Base-by-base conservation (phyloP, 768 basidiomycete genomes). In the Calocybe cyanea region DNA sequence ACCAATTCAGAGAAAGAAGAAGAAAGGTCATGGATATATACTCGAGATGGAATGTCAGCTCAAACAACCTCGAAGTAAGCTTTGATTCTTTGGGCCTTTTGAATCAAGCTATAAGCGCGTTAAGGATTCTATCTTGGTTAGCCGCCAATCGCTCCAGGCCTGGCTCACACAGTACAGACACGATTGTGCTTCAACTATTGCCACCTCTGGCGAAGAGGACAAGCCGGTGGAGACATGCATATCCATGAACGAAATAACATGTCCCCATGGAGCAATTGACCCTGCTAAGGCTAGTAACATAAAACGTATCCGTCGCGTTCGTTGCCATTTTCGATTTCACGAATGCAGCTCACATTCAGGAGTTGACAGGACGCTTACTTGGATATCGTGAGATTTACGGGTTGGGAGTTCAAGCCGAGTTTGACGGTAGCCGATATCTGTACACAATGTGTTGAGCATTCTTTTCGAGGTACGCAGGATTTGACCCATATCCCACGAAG, bases 241-340 rank as follows among this genome's bases (percentile, higher is more conserved):
- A 32, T 52, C 65, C n/a, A 53, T 66, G 34, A 56, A 65, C 7
- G 76, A 78, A 24, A 75, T 90, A 18, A 44, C 78, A 7, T 93
- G 90, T 51, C 53, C 53, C 15, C 90, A 93, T 59, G 74, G 73
- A 3, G 60, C 54, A 17, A 68, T 90, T 30, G 74, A 88, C 62
- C 87, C 87, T 9, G 54, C 53, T 18, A 82, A 78, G 58, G 73
- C 76, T 3, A 54, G 57, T 35, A 65, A 76, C 50, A 84, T 92
- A 79, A 92, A 90, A 57, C 74, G 82, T 39, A 73, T 93, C 33
- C 73, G 67, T 19, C 61, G 67, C 57, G 86, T 87, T 40, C 37
- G 70, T 43, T 35, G 34, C 13, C 7, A 6, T 35, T n/a, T 35
- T 14, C 7, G 34, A 14, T 14, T 35, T 35, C n/a, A n/a, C 34